Evolutionary conservation across 257 asterid species (phyloP).

Genomic region (Mitragyna speciosa): DNA sequence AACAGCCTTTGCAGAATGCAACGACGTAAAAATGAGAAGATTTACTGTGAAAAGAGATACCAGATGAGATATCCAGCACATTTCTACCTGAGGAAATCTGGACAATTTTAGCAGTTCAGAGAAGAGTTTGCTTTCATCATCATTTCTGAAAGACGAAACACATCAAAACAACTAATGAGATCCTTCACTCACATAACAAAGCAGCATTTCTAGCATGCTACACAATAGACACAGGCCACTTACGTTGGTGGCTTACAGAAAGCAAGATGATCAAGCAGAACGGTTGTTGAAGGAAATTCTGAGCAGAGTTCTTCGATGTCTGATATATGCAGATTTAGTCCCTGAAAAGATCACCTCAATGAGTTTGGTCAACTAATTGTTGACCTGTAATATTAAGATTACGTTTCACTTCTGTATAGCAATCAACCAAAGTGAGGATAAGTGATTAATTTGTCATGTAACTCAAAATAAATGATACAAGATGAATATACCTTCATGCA

Average conservation of each 20-base stretch:
- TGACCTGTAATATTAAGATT: neutral
- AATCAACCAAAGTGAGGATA: neutral
- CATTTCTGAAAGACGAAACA: constrained; percentile 41
- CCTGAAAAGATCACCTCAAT: constrained; percentile 37
- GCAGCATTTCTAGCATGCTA: constrained; percentile 3
- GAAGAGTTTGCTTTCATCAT: constrained; percentile 49
- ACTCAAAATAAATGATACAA: too few relatives aligned
- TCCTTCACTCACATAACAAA: neutral
- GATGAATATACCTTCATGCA: constrained; percentile 63
- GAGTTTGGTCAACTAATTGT: neutral
- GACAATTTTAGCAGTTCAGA: constrained; percentile 59
- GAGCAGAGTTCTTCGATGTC: constrained; percentile 76
- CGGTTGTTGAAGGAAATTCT: constrained; percentile 73
- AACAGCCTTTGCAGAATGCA: neutral
- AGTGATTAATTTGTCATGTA: too few relatives aligned
- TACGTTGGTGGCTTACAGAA: constrained; percentile 87
- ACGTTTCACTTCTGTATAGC: neutral
- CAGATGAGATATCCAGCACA: neutral
- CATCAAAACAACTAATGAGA: constrained; percentile 9
- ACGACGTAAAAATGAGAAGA: neutral
- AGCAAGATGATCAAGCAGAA: constrained; percentile 71
- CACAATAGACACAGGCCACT: constrained; percentile 25
- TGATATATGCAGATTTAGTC: constrained; percentile 65
- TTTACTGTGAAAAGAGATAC: neutral
- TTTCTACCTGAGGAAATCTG: constrained; percentile 65